Conservation (phyloP, 192 early-diverging fungal genomes). For the Phlyctochytrium arcticum region DNA sequence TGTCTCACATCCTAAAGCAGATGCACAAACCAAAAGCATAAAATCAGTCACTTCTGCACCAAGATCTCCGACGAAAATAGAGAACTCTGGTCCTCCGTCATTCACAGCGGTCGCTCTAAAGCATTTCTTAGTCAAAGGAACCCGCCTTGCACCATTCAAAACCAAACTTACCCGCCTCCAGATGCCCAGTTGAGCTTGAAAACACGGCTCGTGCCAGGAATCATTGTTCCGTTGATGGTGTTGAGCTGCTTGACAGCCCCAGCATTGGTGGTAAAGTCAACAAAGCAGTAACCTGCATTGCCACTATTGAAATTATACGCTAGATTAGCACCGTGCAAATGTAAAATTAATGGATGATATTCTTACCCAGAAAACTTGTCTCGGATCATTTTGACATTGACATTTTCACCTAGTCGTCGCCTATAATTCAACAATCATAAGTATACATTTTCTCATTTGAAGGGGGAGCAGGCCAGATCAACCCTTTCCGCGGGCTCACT, state of each 20-base stretch:
- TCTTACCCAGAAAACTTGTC: constrained; percentile 81
- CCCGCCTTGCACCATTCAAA: not conserved
- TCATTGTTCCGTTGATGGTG: constrained; percentile 71
- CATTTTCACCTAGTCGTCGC: constrained; percentile 68
- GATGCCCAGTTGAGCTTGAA: constrained; percentile 98
- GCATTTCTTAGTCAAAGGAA: not conserved
- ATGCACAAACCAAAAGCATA: constrained; percentile 64
- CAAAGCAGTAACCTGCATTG: constrained; percentile 88
- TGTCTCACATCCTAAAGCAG: not conserved
- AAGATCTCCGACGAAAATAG: constrained; percentile 96
- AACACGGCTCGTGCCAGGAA: constrained; percentile 73
- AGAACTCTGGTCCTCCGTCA: constrained; percentile 74
- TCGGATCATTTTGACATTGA: constrained; percentile 91
- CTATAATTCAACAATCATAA: constrained; percentile 7
- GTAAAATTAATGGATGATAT: not conserved
- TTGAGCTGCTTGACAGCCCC: constrained; percentile 70
- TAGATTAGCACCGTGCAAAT: not conserved
- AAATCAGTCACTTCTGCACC: constrained; percentile 84
- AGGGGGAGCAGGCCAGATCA: not conserved
- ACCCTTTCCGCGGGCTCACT: too few relatives aligned
- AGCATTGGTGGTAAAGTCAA: constrained; percentile 69
- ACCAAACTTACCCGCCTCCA: constrained; percentile 61
- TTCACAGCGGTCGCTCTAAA: constrained; percentile 7
- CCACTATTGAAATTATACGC: not conserved
- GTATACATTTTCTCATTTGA: not conserved